Evolutionary conservation across 768 basidiomycete genomes (phyloP).

Genomic region (Tylopilus subfusipes): DNA sequence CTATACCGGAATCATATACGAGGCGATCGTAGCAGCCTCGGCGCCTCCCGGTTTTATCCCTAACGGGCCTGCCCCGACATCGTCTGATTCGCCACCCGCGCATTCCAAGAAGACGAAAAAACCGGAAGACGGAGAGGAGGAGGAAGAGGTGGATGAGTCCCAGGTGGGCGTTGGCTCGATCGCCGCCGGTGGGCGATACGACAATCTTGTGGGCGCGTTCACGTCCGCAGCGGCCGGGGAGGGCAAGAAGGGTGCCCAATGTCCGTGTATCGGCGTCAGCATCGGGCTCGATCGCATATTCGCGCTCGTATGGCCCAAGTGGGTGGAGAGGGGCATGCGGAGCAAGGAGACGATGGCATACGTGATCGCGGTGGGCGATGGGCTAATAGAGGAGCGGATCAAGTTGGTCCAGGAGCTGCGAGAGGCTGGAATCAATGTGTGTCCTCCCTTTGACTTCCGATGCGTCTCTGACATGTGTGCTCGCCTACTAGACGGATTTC

Average conservation of each 20-base stretch:
- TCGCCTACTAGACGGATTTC: conserved; percentile 73
- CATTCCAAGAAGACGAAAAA: conserved; percentile 40
- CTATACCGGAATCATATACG: conserved; percentile 98
- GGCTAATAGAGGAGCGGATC: conserved; percentile 82
- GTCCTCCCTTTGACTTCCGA: background rate
- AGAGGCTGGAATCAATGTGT: conserved; percentile 85
- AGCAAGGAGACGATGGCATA: conserved; percentile 93
- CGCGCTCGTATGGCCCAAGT: conserved; percentile 84
- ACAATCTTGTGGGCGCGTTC: conserved; percentile 92
- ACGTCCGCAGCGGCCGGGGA: conserved; percentile 74
- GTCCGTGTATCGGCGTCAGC: conserved; percentile 90
- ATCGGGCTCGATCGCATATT: conserved; percentile 95
- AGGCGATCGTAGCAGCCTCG: conserved; percentile 90
- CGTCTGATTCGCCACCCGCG: conserved; percentile 22
- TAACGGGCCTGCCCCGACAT: conserved; percentile 42
- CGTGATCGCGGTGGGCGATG: conserved; percentile 89
- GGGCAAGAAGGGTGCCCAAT: conserved; percentile 58
- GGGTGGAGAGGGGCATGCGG: conserved; percentile 73
- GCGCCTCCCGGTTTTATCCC: conserved; percentile 80
- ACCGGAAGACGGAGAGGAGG: conserved; percentile 46
- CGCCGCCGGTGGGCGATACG: conserved; percentile 97
- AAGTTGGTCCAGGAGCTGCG: conserved; percentile 75
- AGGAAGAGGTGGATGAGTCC: conserved; percentile 89
- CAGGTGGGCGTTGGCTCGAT: conserved; percentile 97
- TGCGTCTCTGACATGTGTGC: background rate